These are phyloP conservation scores for Anisogramma anomala DNA, from an alignment of 2,329 filamentous ascomycete genomes.

Conservation along the genomic window DNA sequence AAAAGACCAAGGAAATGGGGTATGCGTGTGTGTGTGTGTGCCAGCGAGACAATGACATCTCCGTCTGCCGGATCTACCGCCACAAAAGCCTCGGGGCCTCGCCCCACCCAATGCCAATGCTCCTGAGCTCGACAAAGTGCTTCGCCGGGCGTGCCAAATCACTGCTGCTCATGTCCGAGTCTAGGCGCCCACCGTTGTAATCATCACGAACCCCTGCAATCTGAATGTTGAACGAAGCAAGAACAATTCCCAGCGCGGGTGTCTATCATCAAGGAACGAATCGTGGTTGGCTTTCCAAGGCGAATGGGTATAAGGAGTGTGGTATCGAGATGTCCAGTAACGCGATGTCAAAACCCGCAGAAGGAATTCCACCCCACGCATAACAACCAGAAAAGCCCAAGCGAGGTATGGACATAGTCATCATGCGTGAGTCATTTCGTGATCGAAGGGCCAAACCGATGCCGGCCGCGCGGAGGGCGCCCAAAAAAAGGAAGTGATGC, in stretches of 20 bases:
- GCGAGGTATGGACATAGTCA: constrained; percentile 1
- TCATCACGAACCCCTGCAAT: background rate
- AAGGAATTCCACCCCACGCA: background rate
- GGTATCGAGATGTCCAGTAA: too few species aligned
- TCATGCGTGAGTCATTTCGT: constrained; percentile 6
- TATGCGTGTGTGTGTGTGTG: too few species aligned
- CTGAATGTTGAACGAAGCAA: background rate
- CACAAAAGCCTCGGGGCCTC: too few species aligned
- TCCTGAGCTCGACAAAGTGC: too few species aligned
- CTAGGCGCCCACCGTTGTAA: too few species aligned
- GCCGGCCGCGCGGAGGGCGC: constrained; percentile 1
- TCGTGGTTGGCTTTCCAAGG: constrained; percentile 8
- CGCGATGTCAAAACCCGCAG: too few species aligned
- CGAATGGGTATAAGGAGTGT: constrained; percentile 13
- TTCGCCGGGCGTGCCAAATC: too few species aligned
- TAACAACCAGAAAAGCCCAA: background rate
- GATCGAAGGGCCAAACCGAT: background rate
- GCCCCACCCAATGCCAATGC: too few species aligned
- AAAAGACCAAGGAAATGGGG: too few species aligned
- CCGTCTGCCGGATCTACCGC: too few species aligned
- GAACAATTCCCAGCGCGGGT: background rate
- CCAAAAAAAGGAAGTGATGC: constrained; percentile 3
- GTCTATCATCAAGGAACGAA: constrained; percentile 10
- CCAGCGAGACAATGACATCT: too few species aligned
- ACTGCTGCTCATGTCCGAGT: too few species aligned